A percentile compares a stretch with the other conserved stretches of the same genome.
Conservation (phyloP, 2,329 filamentous ascomycete genomes). For the Akanthomyces lecanii region DNA sequence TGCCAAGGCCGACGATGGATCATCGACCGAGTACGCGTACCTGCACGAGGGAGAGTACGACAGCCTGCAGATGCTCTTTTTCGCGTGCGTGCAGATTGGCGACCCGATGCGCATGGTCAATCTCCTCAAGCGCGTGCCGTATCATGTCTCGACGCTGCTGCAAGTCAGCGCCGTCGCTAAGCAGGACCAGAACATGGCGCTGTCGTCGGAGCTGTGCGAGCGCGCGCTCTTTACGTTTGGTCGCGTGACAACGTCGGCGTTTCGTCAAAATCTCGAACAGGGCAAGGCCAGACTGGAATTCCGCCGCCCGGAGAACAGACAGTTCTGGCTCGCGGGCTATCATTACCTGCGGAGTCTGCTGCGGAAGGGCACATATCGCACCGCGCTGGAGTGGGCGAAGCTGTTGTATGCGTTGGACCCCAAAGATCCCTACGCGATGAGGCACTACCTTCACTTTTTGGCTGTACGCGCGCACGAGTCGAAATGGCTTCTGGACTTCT, state of each 20-base stretch:
- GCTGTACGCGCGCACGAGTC: slow-evolving; percentile 77
- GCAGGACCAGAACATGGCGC: slow-evolving; percentile 81
- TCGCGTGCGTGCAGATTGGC: slow-evolving; percentile 72
- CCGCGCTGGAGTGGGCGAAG: slow-evolving; percentile 90
- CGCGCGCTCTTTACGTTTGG: slow-evolving; percentile 90
- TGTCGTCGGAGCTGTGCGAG: slow-evolving; percentile 83
- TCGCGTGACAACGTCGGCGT: slow-evolving; percentile 79
- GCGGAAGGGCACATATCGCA: slow-evolving; percentile 89
- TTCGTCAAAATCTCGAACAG: slow-evolving; percentile 68
- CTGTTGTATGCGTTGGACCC: slow-evolving; percentile 72
- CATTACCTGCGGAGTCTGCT: slow-evolving; percentile 82
- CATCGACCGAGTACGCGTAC: slow-evolving; percentile 67
- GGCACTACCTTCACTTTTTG: slow-evolving; percentile 76
- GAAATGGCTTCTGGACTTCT: slow-evolving; percentile 68
- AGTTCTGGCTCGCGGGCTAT: slow-evolving; percentile 87
- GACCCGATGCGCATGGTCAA: slow-evolving; percentile 79
- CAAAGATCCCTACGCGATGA: slow-evolving; percentile 77
- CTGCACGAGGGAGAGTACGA: slow-evolving; percentile 72
- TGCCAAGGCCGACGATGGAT: slow-evolving; percentile 43
- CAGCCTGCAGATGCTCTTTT: slow-evolving; percentile 70
- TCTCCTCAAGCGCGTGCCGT: slow-evolving; percentile 59
- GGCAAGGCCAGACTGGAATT: slow-evolving; percentile 83
- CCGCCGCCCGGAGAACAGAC: slow-evolving; percentile 76
- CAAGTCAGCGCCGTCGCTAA: slow-evolving; percentile 91
- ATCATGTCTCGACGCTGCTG: slow-evolving; percentile 89